Evolutionary conservation across 2,329 filamentous ascomycete species (phyloP), one percentile per base, ranked within the genome.

Genomic region (Stachybotrys chartarum): DNA sequence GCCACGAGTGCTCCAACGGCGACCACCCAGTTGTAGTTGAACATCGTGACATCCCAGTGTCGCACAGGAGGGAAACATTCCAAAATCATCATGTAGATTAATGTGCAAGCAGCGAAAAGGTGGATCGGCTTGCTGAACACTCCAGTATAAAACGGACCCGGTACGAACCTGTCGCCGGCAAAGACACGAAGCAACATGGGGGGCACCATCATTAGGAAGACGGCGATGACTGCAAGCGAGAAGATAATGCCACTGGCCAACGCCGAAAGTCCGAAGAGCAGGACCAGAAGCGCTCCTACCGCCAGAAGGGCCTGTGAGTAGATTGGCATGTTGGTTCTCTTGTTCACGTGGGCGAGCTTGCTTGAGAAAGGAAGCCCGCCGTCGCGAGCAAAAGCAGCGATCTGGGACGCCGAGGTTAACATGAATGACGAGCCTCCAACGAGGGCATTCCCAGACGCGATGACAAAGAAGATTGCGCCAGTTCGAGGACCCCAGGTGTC

Each of bases 121-220:
- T 39, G 35, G 12, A 39, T 39, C 35, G 35, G 35, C 47, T 31
- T 16, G 47, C 52, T 54, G 30, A 54, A 54, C n/a, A 17, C 18
- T 6, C 52, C 52, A 11, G 30, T 35, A 24, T 54, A 24, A 11
- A 50, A 50, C 7, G 53, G 53, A 4, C 53, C 53, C 18, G 53
- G 53, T 5, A 54, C 48, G 18, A 49, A 54, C n/a, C 53, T 30
- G 18, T 54, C 53, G 3, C 53, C 53, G 4, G 53, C 47, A 32
- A 54, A 46, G 16, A 51, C 8, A 6, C 53, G 35, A 7, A 54
- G 35, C 5, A 12, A 8, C 1, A 54, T 51, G 12, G 53, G 53
- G 4, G 24, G 1, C 5, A 18, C 17, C 32, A 39, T 50, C 14
- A 45, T 51, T 3, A 54, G 30, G 14, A 54, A n/a, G 5, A 7